Base-by-base conservation (phyloP, 805 yeast genomes). In the Hyphopichia homilentoma region DNA sequence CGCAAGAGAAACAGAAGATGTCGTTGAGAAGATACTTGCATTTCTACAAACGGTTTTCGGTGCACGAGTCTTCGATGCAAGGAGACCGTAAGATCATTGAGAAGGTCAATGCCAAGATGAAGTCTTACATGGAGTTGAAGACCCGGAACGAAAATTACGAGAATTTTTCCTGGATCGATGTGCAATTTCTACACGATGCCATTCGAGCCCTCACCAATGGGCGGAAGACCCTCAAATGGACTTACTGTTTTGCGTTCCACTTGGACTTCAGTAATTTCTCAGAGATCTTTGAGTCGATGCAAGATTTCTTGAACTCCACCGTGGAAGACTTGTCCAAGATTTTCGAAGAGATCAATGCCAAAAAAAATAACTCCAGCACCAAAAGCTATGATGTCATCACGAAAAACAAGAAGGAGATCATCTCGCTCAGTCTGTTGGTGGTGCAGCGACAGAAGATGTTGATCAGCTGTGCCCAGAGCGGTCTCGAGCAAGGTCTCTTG, bases 141-240 rank as follows among this genome's bases (percentile, higher is more conserved):
- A 2, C 72, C 38, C 40, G 45, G 23, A 36, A 44, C 34, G 42
- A 50, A 40, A 31, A 37, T 14, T 21, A 32, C 13, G 31, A 40
- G 76, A 42, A 44, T 18, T 42, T 65, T 28, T 80, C 94, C 2
- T 87, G 95, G 95, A 83, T 81, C 32, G 96, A 89, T 48, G 82
- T 87, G 1, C 93, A 85, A 47, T 90, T 84, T 50, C 69, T 89
- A 31, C 73, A 81, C 7, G 90, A 84, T 33, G 78, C 90, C 24
- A 79, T 84, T 25, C 69, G 71, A 29, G 71, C 74, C 2, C 59
- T 90, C 35, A 65, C 79, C 19, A 71, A 70, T 36, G 84, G 95
- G 6, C 68, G 97, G 37, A 76, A 78, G 26, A 76, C 86, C 1
- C 65, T 93, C 32, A 84, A 87, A 63, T 93, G 97, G 97, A 78